Evolutionary conservation across 116 monocot species (phyloP).

Genomic region (Zostera marina): DNA sequence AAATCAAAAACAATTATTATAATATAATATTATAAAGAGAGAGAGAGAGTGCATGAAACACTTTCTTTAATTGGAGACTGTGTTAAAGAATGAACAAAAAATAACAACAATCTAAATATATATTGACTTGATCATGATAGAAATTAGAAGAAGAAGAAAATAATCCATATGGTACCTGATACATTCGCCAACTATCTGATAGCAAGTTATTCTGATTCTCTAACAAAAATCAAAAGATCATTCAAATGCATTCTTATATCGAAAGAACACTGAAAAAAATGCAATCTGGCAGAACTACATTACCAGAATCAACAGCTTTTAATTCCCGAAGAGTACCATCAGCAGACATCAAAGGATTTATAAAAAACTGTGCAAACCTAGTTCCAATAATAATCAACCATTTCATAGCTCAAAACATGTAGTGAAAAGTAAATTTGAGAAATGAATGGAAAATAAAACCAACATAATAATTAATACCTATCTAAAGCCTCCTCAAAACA

Average conservation of each 20-base stretch:
- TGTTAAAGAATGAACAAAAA: too few species aligned
- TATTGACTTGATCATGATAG: too few species aligned
- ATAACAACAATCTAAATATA: too few species aligned
- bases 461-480: conserved; percentile 24
- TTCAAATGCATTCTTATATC: not conserved
- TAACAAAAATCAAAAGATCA: conserved; percentile 14
- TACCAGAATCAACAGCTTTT: conserved; percentile 98
- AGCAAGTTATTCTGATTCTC: conserved; percentile 90
- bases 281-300: not conserved
- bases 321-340: conserved; percentile 92
- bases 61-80: too few species aligned
- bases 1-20: not conserved
- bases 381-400: not conserved
- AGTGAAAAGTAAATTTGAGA: not conserved
- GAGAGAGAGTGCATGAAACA: too few species aligned
- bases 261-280: not conserved
- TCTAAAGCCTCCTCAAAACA: conserved; percentile 83
- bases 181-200: conserved; percentile 70
- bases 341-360: conserved; percentile 77
- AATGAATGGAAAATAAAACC: too few species aligned
- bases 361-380: conserved; percentile 92
- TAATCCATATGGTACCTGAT: conserved; percentile 40
- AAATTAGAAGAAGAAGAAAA: too few species aligned
- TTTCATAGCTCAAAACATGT: not conserved
- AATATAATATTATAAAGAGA: too few species aligned